A percentile compares a stretch with the other conserved stretches of the same genome.
These are phyloP conservation scores for Myxozyma udenii DNA, from an alignment of 805 yeast species.

Conservation along the genomic window DNA sequence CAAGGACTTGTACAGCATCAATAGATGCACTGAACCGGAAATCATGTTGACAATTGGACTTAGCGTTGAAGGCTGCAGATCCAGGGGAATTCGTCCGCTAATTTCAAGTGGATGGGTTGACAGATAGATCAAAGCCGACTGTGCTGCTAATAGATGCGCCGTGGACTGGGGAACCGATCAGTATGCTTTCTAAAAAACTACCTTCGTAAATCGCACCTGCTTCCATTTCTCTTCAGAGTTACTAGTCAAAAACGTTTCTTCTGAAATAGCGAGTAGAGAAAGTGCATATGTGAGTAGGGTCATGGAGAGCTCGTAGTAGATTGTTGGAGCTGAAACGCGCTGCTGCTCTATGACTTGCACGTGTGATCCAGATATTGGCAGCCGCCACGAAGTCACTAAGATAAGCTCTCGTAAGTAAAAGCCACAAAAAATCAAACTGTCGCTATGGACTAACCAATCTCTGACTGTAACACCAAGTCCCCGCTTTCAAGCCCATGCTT, in stretches of 20 bases:
- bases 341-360: constrained; percentile 16
- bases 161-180: constrained; percentile 27
- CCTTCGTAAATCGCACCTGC: constrained; percentile 9
- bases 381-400: constrained; percentile 32
- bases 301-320: constrained; percentile 25
- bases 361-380: constrained; percentile 28
- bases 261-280: constrained; percentile 21
- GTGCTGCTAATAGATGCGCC: constrained; percentile 33
- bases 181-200: background rate
- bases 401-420: background rate
- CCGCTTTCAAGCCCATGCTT: constrained; percentile 27
- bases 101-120: constrained; percentile 20
- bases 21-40: constrained; percentile 36
- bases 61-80: constrained; percentile 31
- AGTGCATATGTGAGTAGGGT: constrained; percentile 23
- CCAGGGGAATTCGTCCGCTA: constrained; percentile 25
- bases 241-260: constrained; percentile 15
- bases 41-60: constrained; percentile 29
- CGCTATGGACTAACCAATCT: constrained; percentile 21
- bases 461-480: constrained; percentile 25
- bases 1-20: constrained; percentile 33
- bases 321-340: constrained; percentile 20
- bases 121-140: constrained; percentile 31
- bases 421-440: background rate
- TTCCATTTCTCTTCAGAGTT: constrained; percentile 25